phyloP scores from a whole-genome alignment of 164 flowering plant genomes.

The Vitis cinerea region DNA sequence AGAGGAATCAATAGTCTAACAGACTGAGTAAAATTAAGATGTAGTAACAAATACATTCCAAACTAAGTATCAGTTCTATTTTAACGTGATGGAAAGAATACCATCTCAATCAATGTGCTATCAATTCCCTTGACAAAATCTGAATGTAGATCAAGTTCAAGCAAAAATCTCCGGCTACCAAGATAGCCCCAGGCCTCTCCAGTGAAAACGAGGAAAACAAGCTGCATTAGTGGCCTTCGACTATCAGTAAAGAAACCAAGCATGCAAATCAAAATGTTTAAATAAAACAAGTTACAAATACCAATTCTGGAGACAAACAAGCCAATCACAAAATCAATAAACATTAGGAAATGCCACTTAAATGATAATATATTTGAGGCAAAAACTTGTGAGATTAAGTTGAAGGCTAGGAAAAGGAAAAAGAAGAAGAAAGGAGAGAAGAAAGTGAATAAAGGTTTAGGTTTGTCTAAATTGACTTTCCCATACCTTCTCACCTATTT shows the following conservation, averaged over 20 bases:
- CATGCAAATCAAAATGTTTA: no score
- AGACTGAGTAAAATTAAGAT: no score
- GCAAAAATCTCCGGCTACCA: conserved; percentile 89
- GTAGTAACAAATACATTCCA: not conserved
- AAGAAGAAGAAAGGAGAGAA: no score
- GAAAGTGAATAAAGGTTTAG: no score
- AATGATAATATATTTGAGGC: no score
- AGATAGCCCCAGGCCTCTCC: conserved; percentile 99
- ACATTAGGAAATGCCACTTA: no score
- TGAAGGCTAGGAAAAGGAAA: no score
- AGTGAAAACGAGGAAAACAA: conserved; percentile 78
- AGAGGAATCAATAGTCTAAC: no score
- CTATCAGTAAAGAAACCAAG: not conserved
- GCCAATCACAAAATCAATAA: no score
- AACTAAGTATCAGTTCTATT: not conserved
- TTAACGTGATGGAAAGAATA: conserved; percentile 24
- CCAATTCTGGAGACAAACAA: not conserved
- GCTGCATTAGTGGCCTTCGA: conserved; percentile 39
- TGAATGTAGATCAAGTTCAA: conserved; percentile 67
- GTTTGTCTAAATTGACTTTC: no score
- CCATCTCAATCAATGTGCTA: conserved; percentile 62
- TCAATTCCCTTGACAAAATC: conserved; percentile 71
- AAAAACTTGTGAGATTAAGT: no score
- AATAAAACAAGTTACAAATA: not conserved
- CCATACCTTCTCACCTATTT: no score